These are phyloP conservation scores for Vararia minispora DNA, from an alignment of 768 basidiomycete genomes.

Conservation along the genomic window DNA sequence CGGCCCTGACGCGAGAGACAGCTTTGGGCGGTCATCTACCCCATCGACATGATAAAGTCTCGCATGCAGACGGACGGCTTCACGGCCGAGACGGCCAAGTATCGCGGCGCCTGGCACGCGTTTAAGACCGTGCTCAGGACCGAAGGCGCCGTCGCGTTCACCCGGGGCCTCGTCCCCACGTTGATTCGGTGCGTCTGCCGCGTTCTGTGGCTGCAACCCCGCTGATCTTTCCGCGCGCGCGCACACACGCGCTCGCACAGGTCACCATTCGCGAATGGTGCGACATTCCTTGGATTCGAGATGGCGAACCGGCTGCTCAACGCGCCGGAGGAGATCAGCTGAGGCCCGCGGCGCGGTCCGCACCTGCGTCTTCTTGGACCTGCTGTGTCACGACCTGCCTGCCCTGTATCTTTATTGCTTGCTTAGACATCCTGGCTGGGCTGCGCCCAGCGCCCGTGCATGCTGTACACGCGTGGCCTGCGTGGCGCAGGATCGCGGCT, in stretches of 20 bases:
- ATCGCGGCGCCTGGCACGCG: constrained; percentile 74
- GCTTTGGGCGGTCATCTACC: constrained; percentile 92
- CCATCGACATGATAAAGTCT: constrained; percentile 93
- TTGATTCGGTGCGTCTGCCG: constrained; percentile 63
- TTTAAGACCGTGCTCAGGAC: constrained; percentile 71
- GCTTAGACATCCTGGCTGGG: too few species aligned
- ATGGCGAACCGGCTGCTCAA: constrained; percentile 70
- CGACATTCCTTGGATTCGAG: constrained; percentile 95
- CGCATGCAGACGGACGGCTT: constrained; percentile 95
- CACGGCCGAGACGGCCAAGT: constrained; percentile 63
- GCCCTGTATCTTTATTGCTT: too few species aligned
- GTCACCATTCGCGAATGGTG: constrained; percentile 93
- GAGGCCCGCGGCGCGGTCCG: too few species aligned
- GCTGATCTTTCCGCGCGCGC: not conserved
- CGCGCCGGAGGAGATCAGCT: too few species aligned
- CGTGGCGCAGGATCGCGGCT: too few species aligned
- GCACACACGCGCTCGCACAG: constrained; percentile 25
- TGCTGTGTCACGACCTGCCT: too few species aligned
- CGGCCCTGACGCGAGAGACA: constrained; percentile 18
- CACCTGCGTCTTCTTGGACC: too few species aligned
- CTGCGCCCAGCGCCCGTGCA: too few species aligned
- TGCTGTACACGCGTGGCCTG: too few species aligned
- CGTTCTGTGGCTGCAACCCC: constrained; percentile 1
- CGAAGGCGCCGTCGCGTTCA: constrained; percentile 81
- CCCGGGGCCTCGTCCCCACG: constrained; percentile 84